These are phyloP conservation scores for Trametopsis cervina DNA, from an alignment of 768 basidiomycete species.

Conservation along the genomic window DNA sequence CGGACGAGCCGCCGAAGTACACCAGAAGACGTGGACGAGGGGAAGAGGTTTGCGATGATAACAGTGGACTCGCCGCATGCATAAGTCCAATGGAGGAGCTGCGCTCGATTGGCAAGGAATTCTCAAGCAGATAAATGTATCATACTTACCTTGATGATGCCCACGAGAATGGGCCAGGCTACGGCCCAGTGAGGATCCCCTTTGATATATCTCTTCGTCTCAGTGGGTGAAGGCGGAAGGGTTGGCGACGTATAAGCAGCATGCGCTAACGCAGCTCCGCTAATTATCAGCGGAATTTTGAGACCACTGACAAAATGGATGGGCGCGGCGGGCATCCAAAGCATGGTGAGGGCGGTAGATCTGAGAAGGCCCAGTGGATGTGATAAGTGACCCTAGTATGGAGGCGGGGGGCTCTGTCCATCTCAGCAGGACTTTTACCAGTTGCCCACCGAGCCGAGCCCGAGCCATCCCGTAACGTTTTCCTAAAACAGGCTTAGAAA, in stretches of 20 bases:
- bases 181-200: neutral
- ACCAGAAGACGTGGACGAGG: neutral
- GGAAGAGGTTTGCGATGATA: slow-evolving; percentile 1
- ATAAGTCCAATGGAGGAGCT: neutral
- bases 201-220: neutral
- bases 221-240: no score
- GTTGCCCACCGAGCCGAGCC: no score
- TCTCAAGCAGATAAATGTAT: neutral
- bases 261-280: neutral
- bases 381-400: no score
- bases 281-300: neutral
- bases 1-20: neutral
- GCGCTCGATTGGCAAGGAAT: neutral
- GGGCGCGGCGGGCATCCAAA: neutral
- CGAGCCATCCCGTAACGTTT: no score
- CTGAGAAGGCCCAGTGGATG: no score
- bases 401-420: no score
- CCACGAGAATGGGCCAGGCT: neutral
- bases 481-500: no score
- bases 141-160: neutral
- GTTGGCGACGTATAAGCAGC: neutral
- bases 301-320: neutral
- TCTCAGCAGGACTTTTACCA: no score
- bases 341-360: no score
- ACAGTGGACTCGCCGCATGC: slow-evolving; percentile 1